These are phyloP conservation scores for Elsinoe australis DNA, from an alignment of 2,329 filamentous ascomycete species.

Conservation along the genomic window DNA sequence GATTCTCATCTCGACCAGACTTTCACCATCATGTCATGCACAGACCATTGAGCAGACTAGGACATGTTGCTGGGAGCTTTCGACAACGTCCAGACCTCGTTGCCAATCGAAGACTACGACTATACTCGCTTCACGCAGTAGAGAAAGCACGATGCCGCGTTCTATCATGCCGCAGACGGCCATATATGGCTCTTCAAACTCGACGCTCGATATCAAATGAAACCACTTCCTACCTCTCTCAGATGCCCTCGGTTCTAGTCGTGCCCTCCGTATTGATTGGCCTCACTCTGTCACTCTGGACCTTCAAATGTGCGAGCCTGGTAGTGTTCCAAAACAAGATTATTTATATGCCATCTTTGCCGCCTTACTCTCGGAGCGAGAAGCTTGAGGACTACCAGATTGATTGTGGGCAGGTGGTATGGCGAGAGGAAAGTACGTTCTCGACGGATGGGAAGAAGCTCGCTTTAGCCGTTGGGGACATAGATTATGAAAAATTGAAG, in stretches of 20 bases:
- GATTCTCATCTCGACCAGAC: background rate
- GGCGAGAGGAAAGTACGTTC: slow-evolving; percentile 56
- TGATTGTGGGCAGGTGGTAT: slow-evolving; percentile 55
- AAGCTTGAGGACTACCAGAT: slow-evolving; percentile 56
- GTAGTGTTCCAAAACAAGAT: slow-evolving; percentile 73
- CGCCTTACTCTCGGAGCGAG: slow-evolving; percentile 61
- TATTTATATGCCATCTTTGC: slow-evolving; percentile 71
- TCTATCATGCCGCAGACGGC: background rate
- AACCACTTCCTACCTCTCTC: background rate
- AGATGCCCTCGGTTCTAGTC: slow-evolving; percentile 44
- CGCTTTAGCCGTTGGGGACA: slow-evolving; percentile 48
- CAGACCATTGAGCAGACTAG: too few relatives aligned
- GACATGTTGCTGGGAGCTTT: too few relatives aligned
- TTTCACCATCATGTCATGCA: background rate
- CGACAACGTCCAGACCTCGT: too few relatives aligned
- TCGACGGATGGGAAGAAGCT: slow-evolving; percentile 60
- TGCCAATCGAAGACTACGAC: too few relatives aligned
- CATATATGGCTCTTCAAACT: background rate
- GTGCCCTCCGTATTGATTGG: slow-evolving; percentile 61
- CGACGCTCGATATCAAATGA: background rate
- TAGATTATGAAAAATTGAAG: background rate
- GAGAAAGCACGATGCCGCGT: background rate
- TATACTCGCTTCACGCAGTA: background rate
- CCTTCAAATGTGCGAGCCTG: slow-evolving; percentile 62
- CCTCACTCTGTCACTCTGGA: slow-evolving; percentile 57